Base-by-base conservation (phyloP, 257 asterid genomes). In the Rubia yunnanensis region DNA sequence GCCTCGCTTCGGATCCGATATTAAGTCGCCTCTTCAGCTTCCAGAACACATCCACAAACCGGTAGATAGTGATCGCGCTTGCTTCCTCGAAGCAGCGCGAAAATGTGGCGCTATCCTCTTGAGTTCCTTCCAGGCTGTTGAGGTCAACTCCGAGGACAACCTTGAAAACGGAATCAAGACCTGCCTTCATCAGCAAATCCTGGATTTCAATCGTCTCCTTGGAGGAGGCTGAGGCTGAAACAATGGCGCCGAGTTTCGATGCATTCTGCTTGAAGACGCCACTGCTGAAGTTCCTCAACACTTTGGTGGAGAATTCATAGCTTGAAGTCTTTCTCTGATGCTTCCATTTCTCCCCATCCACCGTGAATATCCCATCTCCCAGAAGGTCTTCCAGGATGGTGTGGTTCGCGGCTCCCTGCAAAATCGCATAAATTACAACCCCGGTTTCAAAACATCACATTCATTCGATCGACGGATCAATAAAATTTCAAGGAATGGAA, bases 131-230 rank as follows among this genome's bases (percentile, higher is more conserved):
- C 79, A 81, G 24, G 80, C 80, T 83, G 68, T 83, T 78, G 3
- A 87, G 81, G 46, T 87, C 95, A 64, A 85, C 85, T 5, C 92
- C 92, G 5, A 87, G 81, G 0, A 76, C 88, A 58, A 87, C 86
- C 78, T 80, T 83, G 57, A 87, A 83, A 36, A 85, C 85, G 7
- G 95, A 84, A 73, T 87, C 95, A 54, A 87, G 55, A 2, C 91
- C 79, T 22, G 86, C 73, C 77, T 81, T 87, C 95, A 84, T 84
- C 71, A 87, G 77, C 74, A 83, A 59, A 64, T 77, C 94, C 94
- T 86, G 89, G 64, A 85, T 72, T 56, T 81, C 87, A 10, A 83
- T 56, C 0, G 27, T 66, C 68, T 81, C 81, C 55, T 83, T 73
- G 6, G 81, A 60, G 14, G 73, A 18, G 7, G 32, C 80, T n/a